These are phyloP conservation scores for Verticillium dahliae DNA, from an alignment of 2,329 filamentous ascomycete genomes.

Conservation along the genomic window DNA sequence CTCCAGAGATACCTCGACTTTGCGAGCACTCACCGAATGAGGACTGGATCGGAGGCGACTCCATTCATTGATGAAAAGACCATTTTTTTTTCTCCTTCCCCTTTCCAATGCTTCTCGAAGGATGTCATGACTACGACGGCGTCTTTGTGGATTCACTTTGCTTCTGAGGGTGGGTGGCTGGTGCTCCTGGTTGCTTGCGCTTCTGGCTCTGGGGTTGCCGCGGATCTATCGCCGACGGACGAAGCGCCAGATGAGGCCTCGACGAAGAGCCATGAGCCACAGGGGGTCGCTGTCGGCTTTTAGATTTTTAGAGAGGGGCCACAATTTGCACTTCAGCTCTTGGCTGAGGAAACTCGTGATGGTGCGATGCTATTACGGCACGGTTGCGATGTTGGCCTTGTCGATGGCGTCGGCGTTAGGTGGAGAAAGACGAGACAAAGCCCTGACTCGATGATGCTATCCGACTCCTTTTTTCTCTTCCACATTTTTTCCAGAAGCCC, in stretches of 20 bases:
- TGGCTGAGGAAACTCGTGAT: not conserved
- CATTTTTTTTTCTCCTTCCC: not conserved
- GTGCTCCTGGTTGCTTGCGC: not conserved
- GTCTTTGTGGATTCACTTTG: not conserved
- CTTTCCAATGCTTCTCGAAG: not conserved
- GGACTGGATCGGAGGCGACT: not conserved
- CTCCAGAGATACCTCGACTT: not conserved
- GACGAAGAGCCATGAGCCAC: not conserved
- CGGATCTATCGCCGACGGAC: not conserved
- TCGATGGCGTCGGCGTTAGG: not conserved
- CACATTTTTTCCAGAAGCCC: slow-evolving; percentile 1
- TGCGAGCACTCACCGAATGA: not conserved
- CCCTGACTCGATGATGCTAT: slow-evolving; percentile 3
- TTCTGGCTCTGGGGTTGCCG: not conserved
- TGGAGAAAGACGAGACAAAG: not conserved
- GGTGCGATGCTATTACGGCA: not conserved
- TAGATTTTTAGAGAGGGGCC: not conserved
- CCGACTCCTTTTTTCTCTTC: not conserved
- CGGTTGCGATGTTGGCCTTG: not conserved
- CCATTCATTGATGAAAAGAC: not conserved
- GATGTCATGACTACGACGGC: not conserved
- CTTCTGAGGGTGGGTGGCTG: not conserved
- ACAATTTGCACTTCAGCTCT: not conserved
- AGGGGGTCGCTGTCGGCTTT: not conserved
- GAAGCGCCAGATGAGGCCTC: not conserved